Evolutionary conservation across 345 rosid species (phyloP).

Genomic region (Eucalyptus melliodora): DNA sequence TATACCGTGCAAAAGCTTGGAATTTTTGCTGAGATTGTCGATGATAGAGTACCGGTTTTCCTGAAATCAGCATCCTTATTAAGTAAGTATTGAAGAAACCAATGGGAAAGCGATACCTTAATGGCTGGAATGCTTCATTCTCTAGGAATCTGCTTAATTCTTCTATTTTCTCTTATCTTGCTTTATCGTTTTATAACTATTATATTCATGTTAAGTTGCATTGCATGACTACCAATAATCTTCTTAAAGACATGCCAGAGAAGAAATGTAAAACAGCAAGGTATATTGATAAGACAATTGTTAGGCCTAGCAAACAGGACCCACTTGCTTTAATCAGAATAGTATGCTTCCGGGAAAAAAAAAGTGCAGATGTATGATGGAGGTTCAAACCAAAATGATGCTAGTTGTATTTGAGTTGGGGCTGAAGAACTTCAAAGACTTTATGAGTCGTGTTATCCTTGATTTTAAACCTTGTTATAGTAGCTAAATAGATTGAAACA

Average conservation of each 20-base stretch:
- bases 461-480: background rate
- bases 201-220: background rate
- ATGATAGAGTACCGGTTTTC: slow-evolving; percentile 39
- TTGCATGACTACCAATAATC: background rate
- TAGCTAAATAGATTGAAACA: background rate
- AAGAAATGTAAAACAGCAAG: background rate
- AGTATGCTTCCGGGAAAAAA: background rate
- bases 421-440: background rate
- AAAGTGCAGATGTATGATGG: background rate
- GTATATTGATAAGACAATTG: background rate
- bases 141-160: background rate
- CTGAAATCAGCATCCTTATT: slow-evolving; percentile 7
- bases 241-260: background rate
- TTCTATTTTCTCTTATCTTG: background rate
- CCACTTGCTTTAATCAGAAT: background rate
- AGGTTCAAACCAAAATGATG: background rate
- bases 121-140: background rate
- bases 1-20: slow-evolving; percentile 77
- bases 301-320: background rate
- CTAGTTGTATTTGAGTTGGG: background rate
- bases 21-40: slow-evolving; percentile 36
- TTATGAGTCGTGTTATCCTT: background rate
- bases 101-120: background rate
- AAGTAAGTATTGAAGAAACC: background rate
- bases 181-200: background rate